Conservation (phyloP, 306 rosid species). For the Fagus crenata region DNA sequence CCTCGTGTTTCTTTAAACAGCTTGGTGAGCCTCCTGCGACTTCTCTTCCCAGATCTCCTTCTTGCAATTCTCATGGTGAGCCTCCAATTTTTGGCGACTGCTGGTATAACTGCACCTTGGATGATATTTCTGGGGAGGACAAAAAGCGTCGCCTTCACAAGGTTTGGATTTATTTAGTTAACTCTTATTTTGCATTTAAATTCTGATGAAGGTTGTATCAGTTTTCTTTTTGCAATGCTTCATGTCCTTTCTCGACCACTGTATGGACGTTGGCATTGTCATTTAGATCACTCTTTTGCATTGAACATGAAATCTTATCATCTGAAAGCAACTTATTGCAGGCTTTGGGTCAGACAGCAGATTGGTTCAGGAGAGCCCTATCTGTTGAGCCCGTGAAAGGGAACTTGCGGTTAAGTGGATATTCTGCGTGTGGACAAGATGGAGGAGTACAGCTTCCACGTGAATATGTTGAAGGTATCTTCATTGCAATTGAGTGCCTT, state of each 20-base stretch:
- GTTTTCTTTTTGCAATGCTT: slow-evolving; percentile 4
- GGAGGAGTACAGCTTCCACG: slow-evolving; percentile 98
- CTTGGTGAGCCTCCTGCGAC: slow-evolving; percentile 83
- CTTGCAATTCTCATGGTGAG: slow-evolving; percentile 73
- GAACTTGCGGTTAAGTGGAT: slow-evolving; percentile 89
- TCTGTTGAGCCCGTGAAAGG: slow-evolving; percentile 98
- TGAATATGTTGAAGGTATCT: slow-evolving; percentile 84
- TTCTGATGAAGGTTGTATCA: neutral
- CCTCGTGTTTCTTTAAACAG: slow-evolving; percentile 40
- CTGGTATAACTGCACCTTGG: slow-evolving; percentile 94
- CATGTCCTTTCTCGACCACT: neutral
- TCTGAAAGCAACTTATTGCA: slow-evolving; percentile 35
- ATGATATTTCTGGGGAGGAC: slow-evolving; percentile 92
- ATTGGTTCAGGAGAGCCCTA: slow-evolving; percentile 90
- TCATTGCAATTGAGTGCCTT: slow-evolving; percentile 14
- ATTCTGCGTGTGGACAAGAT: slow-evolving; percentile 99
- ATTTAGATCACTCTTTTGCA: neutral
- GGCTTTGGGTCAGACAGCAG: slow-evolving; percentile 96
- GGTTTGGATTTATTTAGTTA: slow-evolving; percentile 41
- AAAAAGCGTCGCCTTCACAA: slow-evolving; percentile 78
- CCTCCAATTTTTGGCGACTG: slow-evolving; percentile 91
- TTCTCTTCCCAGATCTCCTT: slow-evolving; percentile 57
- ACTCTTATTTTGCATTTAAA: slow-evolving; percentile 3
- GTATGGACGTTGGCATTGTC: neutral
- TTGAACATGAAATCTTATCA: slow-evolving; percentile 26